A percentile compares a stretch with the other conserved stretches of the same genome.
These are phyloP conservation scores for Nannochloris sp. DNA, from an alignment of 139 green algal species.

Conservation along the genomic window DNA sequence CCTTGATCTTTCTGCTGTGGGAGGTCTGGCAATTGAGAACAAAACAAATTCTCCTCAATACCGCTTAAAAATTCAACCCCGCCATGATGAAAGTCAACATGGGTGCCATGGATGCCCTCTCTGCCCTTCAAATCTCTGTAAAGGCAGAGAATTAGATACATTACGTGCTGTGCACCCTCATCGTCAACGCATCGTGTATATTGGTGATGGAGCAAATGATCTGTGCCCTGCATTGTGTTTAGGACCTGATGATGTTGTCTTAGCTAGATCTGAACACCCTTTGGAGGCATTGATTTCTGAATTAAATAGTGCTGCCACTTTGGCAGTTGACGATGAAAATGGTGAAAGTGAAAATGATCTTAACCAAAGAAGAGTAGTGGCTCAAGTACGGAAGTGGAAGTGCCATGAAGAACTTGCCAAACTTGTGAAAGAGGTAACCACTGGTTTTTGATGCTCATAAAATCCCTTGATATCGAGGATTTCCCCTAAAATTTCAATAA, in stretches of 20 bases:
- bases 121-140: conserved; percentile 79
- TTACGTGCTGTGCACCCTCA: conserved; percentile 17
- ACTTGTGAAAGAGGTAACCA: conserved; percentile 14
- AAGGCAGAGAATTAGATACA: conserved; percentile 57
- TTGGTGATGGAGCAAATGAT: conserved; percentile 73
- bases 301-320: no score
- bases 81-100: neutral
- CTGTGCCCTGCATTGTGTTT: conserved; percentile 67
- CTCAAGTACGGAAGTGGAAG: conserved; percentile 34
- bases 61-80: conserved; percentile 15
- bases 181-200: conserved; percentile 48
- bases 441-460: no score
- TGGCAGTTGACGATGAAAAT: no score
- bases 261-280: conserved; percentile 40
- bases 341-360: conserved; percentile 2
- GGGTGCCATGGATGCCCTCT: conserved; percentile 50
- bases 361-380: conserved; percentile 14
- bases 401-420: conserved; percentile 42
- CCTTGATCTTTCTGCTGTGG: neutral
- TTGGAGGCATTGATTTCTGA: neutral
- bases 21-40: neutral
- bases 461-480: no score
- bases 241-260: conserved; percentile 48
- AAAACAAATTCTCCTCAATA: neutral
- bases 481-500: no score